phyloP scores from a whole-genome alignment of 305 asterid genomes.

The Vinca major region DNA sequence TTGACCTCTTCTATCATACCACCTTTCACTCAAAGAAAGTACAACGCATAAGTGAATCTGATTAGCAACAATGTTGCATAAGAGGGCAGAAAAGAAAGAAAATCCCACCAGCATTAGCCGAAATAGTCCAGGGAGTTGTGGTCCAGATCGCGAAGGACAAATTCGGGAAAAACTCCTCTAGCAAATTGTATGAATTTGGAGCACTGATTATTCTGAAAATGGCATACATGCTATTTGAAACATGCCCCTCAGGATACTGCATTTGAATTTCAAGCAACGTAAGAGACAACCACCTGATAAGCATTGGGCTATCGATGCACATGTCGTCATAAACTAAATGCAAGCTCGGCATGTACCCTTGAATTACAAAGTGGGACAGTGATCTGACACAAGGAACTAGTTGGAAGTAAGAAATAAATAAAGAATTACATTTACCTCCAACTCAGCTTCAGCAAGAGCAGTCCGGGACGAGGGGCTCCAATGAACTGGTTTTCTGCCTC shows the following conservation, averaged over 20 bases:
- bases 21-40: background rate
- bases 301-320: background rate
- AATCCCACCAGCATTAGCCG: slow-evolving; percentile 83
- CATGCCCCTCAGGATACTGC: slow-evolving; percentile 98
- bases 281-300: slow-evolving; percentile 4
- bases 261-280: slow-evolving; percentile 21
- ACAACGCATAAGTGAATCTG: background rate
- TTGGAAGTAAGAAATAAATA: background rate
- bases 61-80: background rate
- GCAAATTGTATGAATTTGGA: slow-evolving; percentile 39
- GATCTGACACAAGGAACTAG: background rate
- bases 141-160: slow-evolving; percentile 92
- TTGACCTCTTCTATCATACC: background rate
- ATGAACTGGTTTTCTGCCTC: slow-evolving; percentile 98
- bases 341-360: background rate
- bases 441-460: slow-evolving; percentile 98
- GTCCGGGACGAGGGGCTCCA: slow-evolving; percentile 99
- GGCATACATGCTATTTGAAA: slow-evolving; percentile 84
- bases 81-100: background rate
- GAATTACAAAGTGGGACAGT: background rate
- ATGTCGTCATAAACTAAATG: background rate
- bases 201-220: slow-evolving; percentile 54
- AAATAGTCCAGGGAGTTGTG: slow-evolving; percentile 99
- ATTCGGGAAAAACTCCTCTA: slow-evolving; percentile 61
- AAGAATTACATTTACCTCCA: slow-evolving; percentile 60